Conservation (phyloP, 2,329 filamentous ascomycete genomes). For the Trichothecium sympodiale region DNA sequence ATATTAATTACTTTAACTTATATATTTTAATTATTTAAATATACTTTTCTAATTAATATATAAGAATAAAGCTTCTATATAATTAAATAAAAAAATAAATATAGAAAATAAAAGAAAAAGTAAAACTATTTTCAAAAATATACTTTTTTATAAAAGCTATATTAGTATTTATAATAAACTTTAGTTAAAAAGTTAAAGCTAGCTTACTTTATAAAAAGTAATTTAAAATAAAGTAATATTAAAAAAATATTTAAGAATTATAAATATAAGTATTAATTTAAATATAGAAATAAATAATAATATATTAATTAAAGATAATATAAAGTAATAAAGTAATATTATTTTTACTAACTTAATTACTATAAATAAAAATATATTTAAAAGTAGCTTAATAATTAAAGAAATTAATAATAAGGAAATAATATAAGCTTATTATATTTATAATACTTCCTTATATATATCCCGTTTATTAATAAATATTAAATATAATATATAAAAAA, state of each 20-base stretch:
- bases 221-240: slow-evolving; percentile 1
- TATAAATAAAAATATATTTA: slow-evolving; percentile 1
- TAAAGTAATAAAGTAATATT: no score
- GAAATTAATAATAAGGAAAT: no score
- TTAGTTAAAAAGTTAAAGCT: not conserved
- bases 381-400: no score
- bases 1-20: no score
- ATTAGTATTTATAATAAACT: not conserved
- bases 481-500: not conserved
- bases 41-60: not conserved
- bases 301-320: no score
- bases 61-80: no score
- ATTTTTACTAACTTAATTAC: no score
- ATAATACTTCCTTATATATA: not conserved
- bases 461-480: not conserved
- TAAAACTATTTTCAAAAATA: not conserved
- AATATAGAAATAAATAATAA: no score
- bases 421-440: no score
- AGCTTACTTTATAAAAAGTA: not conserved
- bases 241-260: not conserved
- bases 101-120: no score
- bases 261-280: no score
- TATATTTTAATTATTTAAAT: not conserved
- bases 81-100: no score
- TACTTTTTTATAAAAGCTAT: not conserved